phyloP scores from a whole-genome alignment of 1,139 yeast species.

The Taphrina betulina region DNA sequence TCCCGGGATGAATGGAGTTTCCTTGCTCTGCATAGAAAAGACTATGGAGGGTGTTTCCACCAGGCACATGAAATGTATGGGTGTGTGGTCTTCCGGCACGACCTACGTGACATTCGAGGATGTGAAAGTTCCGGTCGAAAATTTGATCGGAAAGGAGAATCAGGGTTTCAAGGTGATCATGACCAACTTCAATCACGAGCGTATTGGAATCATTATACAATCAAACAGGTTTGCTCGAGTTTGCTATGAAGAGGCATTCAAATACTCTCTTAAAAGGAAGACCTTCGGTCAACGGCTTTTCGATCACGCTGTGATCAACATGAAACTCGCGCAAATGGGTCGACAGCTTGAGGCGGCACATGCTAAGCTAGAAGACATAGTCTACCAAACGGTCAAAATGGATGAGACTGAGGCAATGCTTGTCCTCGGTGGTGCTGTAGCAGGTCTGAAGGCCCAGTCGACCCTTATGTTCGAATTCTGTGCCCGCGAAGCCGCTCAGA shows the following conservation, averaged over 20 bases:
- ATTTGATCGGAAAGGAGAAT: conserved; percentile 49
- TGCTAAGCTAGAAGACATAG: conserved; percentile 46
- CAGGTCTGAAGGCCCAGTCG: conserved; percentile 49
- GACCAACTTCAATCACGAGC: conserved; percentile 51
- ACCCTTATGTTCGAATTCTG: conserved; percentile 48
- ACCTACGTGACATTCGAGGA: conserved; percentile 49
- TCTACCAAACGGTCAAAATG: conserved; percentile 43
- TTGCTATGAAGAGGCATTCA: conserved; percentile 49
- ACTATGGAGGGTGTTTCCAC: conserved; percentile 47
- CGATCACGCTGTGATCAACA: conserved; percentile 50
- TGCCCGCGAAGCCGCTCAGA: conserved; percentile 51
- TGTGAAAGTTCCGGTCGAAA: conserved; percentile 51
- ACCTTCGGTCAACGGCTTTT: conserved; percentile 49
- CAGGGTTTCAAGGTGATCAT: conserved; percentile 50
- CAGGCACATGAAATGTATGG: conserved; percentile 48
- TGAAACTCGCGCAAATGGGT: conserved; percentile 51
- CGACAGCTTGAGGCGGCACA: conserved; percentile 48
- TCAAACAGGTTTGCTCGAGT: conserved; percentile 49
- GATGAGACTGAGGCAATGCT: conserved; percentile 42
- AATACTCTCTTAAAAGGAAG: conserved; percentile 47
- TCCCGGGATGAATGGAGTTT: conserved; percentile 47
- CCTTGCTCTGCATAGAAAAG: conserved; percentile 48
- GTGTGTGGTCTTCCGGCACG: conserved; percentile 49
- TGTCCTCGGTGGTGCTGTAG: conserved; percentile 51
- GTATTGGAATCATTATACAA: conserved; percentile 49